Percentiles rank a stretch among this genome's conserved stretches.
phyloP scores from a whole-genome alignment of 2,329 filamentous ascomycete species.

The Phaeoacremonium minimum region DNA sequence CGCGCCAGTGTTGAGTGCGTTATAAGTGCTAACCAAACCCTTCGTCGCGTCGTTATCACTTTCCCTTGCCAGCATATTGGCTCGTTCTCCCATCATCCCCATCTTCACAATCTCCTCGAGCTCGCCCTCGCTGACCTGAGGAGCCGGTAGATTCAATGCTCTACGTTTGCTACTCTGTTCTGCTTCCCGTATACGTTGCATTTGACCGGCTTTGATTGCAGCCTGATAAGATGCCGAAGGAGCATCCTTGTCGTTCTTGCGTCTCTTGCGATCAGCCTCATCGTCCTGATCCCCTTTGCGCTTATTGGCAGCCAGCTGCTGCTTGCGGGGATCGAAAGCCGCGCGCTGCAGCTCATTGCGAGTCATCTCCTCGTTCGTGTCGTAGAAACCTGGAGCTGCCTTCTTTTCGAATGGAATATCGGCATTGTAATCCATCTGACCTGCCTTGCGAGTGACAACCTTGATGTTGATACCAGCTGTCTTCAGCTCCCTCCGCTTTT shows the following conservation, averaged over 20 bases:
- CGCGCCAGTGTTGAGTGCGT: constrained; percentile 71
- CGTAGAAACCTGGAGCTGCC: constrained; percentile 84
- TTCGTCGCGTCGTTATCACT: constrained; percentile 83
- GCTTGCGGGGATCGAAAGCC: constrained; percentile 87
- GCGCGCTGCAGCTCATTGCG: constrained; percentile 81
- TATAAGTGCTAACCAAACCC: constrained; percentile 84
- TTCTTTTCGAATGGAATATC: constrained; percentile 98
- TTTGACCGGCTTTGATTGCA: constrained; percentile 86
- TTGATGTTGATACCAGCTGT: constrained; percentile 98
- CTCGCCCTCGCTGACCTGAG: constrained; percentile 89
- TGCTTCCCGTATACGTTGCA: constrained; percentile 91
- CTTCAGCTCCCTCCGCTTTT: constrained; percentile 95
- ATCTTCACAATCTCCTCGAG: constrained; percentile 98
- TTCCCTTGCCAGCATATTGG: constrained; percentile 67
- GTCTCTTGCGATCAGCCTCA: constrained; percentile 73
- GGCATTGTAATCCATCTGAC: constrained; percentile 99
- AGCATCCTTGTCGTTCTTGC: constrained; percentile 82
- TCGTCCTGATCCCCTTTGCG: constrained; percentile 90
- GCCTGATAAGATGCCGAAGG: constrained; percentile 78
- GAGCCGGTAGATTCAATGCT: constrained; percentile 75
- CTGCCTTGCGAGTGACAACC: constrained; percentile 83
- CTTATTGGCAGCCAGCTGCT: constrained; percentile 80
- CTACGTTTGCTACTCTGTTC: constrained; percentile 94
- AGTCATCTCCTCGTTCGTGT: constrained; percentile 77
- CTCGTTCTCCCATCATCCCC: constrained; percentile 88